Percentiles rank a stretch among this genome's conserved stretches.
These are phyloP conservation scores for Schwanniomyces yamadae DNA, from an alignment of 805 yeast species.

Conservation along the genomic window DNA sequence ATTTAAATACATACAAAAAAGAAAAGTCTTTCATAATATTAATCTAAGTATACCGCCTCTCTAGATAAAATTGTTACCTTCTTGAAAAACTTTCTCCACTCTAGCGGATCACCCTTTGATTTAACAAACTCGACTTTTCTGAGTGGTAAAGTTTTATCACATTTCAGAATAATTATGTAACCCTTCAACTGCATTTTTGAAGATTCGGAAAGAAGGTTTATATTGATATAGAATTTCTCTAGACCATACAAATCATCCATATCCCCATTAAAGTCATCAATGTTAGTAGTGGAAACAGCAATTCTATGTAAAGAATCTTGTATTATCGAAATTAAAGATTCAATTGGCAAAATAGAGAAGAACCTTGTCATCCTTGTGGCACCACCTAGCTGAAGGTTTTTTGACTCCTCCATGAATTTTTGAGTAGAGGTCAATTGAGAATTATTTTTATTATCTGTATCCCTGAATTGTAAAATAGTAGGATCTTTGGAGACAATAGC, in stretches of 20 bases:
- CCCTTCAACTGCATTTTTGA: constrained; percentile 48
- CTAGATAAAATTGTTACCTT: constrained; percentile 55
- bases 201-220: constrained; percentile 32
- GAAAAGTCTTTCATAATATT: not conserved
- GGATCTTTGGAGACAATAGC: constrained; percentile 49
- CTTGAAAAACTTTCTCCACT: constrained; percentile 70
- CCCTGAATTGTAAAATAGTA: constrained; percentile 47
- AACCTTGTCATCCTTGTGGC: constrained; percentile 52
- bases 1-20: too few relatives aligned
- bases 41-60: constrained; percentile 50
- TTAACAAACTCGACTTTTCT: constrained; percentile 52
- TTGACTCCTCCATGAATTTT: constrained; percentile 3
- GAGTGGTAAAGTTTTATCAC: constrained; percentile 26
- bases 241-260: not conserved
- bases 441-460: constrained; percentile 12
- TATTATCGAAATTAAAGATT: constrained; percentile 41
- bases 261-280: constrained; percentile 2
- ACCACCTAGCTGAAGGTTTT: constrained; percentile 14
- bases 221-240: constrained; percentile 3
- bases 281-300: constrained; percentile 30
- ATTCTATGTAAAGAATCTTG: constrained; percentile 42
- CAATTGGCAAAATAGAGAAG: constrained; percentile 45
- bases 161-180: constrained; percentile 37
- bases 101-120: constrained; percentile 65
- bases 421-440: constrained; percentile 15